Evolutionary conservation across 768 basidiomycete species (phyloP).

Genomic region (Chalciporus sphaerocephalus): DNA sequence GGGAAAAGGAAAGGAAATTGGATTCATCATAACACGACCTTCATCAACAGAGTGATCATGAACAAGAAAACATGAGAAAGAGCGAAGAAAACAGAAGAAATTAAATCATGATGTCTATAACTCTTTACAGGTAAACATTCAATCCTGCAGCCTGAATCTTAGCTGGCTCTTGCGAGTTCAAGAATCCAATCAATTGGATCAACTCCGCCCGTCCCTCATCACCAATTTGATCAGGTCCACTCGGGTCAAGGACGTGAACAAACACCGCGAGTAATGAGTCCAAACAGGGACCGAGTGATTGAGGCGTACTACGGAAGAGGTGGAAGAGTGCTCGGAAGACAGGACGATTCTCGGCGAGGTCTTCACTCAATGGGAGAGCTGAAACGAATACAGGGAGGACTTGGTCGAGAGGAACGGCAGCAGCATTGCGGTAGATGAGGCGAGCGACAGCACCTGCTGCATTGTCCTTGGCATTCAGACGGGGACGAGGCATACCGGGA

Average conservation of each 20-base stretch:
- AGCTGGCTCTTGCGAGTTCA: constrained; percentile 71
- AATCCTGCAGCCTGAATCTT: constrained; percentile 82
- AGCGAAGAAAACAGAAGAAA: constrained; percentile 1
- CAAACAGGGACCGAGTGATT: constrained; percentile 66
- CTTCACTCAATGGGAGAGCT: constrained; percentile 82
- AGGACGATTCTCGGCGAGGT: constrained; percentile 84
- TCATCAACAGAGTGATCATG: background rate
- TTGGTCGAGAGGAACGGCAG: constrained; percentile 82
- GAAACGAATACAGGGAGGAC: constrained; percentile 81
- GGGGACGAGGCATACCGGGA: constrained; percentile 56
- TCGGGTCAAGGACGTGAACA: constrained; percentile 76
- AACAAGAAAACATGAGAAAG: too few relatives aligned
- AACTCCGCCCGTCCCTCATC: constrained; percentile 76
- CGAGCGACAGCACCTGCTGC: constrained; percentile 92
- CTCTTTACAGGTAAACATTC: constrained; percentile 44
- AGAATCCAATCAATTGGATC: constrained; percentile 62
- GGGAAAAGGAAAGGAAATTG: constrained; percentile 2
- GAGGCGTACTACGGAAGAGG: constrained; percentile 74
- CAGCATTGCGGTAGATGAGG: constrained; percentile 73
- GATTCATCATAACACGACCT: constrained; percentile 1
- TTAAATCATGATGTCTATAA: constrained; percentile 27
- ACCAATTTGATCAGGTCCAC: constrained; percentile 66
- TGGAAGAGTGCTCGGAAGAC: constrained; percentile 88
- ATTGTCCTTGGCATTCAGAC: constrained; percentile 89
- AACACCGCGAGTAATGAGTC: constrained; percentile 79